A percentile compares a stretch with the other conserved stretches of the same genome.
phyloP scores from a whole-genome alignment of 176 grass and related monocot species.

The Carex myosuroides region DNA sequence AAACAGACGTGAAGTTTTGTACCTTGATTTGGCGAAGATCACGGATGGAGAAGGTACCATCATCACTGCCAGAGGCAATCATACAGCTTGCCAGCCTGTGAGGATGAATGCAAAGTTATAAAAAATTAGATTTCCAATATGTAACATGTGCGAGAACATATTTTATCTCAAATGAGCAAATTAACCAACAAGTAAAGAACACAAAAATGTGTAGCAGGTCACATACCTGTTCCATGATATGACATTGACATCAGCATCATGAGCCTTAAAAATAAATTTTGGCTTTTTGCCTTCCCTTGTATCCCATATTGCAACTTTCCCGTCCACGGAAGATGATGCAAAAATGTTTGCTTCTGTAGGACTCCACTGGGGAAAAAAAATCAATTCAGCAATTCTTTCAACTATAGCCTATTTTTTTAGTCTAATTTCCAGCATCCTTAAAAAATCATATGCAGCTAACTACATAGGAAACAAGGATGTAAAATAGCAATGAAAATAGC shows the following conservation, averaged over 20 bases:
- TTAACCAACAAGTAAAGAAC: neutral
- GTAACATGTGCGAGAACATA: neutral
- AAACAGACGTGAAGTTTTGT: neutral
- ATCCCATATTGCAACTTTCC: conserved; percentile 84
- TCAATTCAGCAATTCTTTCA: neutral
- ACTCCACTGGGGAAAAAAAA: conserved; percentile 71
- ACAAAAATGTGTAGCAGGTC: neutral
- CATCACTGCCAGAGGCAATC: conserved; percentile 92
- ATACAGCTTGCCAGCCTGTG: conserved; percentile 63
- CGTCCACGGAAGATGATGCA: conserved; percentile 79
- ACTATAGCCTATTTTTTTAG: neutral
- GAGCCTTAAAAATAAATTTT: conserved; percentile 57
- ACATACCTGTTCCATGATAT: conserved; percentile 90
- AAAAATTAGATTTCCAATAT: neutral
- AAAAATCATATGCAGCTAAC: neutral
- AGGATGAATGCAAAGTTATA: neutral
- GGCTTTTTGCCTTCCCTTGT: conserved; percentile 50
- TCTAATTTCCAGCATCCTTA: neutral
- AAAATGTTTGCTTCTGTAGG: conserved; percentile 70
- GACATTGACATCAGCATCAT: conserved; percentile 89
- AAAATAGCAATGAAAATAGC: neutral
- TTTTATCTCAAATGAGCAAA: neutral
- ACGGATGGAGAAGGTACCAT: conserved; percentile 76
- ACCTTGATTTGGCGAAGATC: conserved; percentile 84
- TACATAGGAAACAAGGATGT: neutral